Conservation (phyloP, 192 early-diverging fungal species). For the Coemansia sp. region DNA sequence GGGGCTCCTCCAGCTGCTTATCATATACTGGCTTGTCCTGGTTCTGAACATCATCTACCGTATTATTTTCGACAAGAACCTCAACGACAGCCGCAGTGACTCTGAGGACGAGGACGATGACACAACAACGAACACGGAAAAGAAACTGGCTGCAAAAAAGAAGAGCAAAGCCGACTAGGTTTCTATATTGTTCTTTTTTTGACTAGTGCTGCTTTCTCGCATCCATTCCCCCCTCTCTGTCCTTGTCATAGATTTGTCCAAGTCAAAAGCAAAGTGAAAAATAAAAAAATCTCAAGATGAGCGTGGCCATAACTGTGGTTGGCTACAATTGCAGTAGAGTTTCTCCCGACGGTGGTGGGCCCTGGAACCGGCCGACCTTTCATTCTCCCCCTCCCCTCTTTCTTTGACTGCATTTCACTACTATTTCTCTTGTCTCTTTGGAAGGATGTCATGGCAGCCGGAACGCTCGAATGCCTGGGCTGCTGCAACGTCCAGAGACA, state of each 20-base stretch:
- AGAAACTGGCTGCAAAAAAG: not conserved
- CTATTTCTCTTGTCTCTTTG: not conserved
- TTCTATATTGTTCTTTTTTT: not conserved
- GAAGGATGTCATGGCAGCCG: slow-evolving; percentile 7
- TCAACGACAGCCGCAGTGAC: slow-evolving; percentile 68
- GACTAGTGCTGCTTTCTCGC: not conserved
- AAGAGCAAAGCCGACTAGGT: not conserved
- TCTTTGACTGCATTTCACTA: no score
- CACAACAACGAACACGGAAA: slow-evolving; percentile 9
- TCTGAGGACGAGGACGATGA: slow-evolving; percentile 57
- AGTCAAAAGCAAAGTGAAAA: not conserved
- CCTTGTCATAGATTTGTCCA: not conserved
- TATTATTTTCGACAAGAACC: slow-evolving; percentile 56
- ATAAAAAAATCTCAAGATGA: not conserved
- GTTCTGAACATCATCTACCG: slow-evolving; percentile 64
- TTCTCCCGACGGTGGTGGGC: no score
- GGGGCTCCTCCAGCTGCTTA: slow-evolving; percentile 57
- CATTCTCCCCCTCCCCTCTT: not conserved
- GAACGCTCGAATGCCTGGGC: slow-evolving; percentile 30
- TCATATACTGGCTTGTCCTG: slow-evolving; percentile 70
- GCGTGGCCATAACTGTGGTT: not conserved
- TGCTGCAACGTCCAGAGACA: not conserved
- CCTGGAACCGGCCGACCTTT: no score
- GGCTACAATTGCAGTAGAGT: not conserved
- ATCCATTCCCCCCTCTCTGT: not conserved